Evolutionary conservation across 2,329 filamentous ascomycete species (phyloP), one percentile per base, ranked within the genome.

Genomic region (Aspergillus pseudoglaucus): DNA sequence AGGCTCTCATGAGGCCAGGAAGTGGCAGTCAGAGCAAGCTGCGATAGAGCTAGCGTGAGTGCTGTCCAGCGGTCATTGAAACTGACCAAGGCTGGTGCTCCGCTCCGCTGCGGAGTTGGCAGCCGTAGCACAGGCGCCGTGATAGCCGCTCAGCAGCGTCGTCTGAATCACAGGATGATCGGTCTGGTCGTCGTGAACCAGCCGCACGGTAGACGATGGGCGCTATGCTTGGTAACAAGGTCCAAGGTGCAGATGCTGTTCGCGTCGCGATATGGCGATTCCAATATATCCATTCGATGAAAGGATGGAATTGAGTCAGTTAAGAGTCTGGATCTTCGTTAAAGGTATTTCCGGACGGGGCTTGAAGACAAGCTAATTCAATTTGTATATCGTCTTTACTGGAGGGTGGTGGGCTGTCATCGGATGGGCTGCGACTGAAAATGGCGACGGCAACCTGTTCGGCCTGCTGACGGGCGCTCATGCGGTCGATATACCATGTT

Each of bases 371-470:
- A 22, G 64, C 62, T 15, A 70, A 53, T 39, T 69, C 65, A 37
- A 70, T 53, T 38, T 64, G 58, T 4, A 70, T 59, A 23, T 67
- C 67, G 12, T 67, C 51, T 7, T 56, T 56, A 23, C 53, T 49
- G 2, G 49, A 40, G 2, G 61, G 58, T 10, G 57, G 59, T 6
- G 48, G 23, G 27, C 56, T 59, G 27, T 61, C 56, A 40, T 59
- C 63, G 2, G 56, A 54, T 3, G 67, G 67, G 2, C 52, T 56
- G 5, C 67, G 62, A 54, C 62, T 64, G 45, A 69, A 54, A 22
- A 70, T 68, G 2, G 61, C 67, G 17, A 70, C 63, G 8, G 64
- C 67, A 3, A 69, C 62, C 45, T 69, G 65, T 8, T 56, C 54
- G 3, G 67, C 66, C 47, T 68, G 66, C 15, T 65, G 53, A 14